These are phyloP conservation scores for Mortierella sp. DNA, from an alignment of 371 early-diverging fungal genomes.

Conservation along the genomic window DNA sequence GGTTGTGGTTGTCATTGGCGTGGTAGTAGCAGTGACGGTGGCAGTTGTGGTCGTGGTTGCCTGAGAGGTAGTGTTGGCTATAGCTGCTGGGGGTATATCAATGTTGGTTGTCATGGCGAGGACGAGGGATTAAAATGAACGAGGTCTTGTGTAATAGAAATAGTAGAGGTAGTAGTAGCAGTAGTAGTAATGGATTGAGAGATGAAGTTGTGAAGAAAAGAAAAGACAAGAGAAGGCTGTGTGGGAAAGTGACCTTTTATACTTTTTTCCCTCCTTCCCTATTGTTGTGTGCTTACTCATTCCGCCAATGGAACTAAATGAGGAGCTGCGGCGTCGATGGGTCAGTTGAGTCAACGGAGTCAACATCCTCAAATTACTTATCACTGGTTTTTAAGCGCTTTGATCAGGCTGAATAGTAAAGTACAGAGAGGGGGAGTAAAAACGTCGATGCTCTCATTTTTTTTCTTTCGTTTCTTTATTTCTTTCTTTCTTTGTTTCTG, in stretches of 20 bases:
- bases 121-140: background rate
- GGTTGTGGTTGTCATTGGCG: background rate
- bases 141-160: background rate
- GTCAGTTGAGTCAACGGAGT: constrained; percentile 25
- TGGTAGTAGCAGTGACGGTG: background rate
- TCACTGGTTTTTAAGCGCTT: background rate
- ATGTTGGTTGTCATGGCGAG: constrained; percentile 8
- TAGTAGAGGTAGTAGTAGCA: background rate
- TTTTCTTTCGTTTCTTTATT: no score
- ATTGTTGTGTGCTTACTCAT: background rate
- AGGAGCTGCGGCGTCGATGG: constrained; percentile 2
- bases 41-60: background rate
- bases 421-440: background rate
- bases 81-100: constrained; percentile 1
- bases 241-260: constrained; percentile 3
- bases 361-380: background rate
- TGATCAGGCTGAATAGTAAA: background rate
- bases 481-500: background rate
- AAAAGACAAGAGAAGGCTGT: background rate
- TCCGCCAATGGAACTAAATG: background rate
- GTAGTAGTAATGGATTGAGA: background rate
- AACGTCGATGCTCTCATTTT: background rate
- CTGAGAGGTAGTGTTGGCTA: background rate
- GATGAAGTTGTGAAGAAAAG: background rate
- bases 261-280: background rate